phyloP scores from a whole-genome alignment of 257 asterid genomes.

The Solanum virginianum region DNA sequence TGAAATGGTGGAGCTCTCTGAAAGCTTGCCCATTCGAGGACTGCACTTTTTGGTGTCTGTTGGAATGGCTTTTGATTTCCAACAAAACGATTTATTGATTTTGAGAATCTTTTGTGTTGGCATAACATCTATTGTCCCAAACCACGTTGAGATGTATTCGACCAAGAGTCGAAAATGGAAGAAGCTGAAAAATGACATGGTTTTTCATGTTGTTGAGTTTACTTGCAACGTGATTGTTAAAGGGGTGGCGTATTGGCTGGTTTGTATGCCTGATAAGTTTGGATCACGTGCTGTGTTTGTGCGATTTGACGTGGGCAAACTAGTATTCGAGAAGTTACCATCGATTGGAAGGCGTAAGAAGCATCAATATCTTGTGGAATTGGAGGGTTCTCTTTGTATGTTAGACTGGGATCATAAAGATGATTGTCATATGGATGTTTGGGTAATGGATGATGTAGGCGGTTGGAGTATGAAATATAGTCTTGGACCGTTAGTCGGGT shows the following conservation, averaged over 20 bases:
- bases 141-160: background rate
- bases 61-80: background rate
- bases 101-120: background rate
- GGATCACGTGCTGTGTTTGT: background rate
- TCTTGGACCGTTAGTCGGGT: background rate
- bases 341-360: background rate
- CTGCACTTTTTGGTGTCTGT: background rate
- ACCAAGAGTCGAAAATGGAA: background rate
- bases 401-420: background rate
- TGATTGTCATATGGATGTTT: background rate
- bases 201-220: background rate
- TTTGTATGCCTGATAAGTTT: background rate
- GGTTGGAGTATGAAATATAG: background rate
- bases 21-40: background rate
- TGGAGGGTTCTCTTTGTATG: background rate
- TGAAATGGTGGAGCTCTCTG: background rate
- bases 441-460: constrained; percentile 2
- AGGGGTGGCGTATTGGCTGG: background rate
- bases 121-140: background rate
- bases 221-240: background rate
- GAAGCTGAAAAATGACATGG: background rate
- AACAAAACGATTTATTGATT: background rate
- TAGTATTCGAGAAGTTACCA: background rate
- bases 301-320: background rate
- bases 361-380: background rate